phyloP scores from a whole-genome alignment of 2,329 filamentous ascomycete genomes.

The Epichloe festucae region DNA sequence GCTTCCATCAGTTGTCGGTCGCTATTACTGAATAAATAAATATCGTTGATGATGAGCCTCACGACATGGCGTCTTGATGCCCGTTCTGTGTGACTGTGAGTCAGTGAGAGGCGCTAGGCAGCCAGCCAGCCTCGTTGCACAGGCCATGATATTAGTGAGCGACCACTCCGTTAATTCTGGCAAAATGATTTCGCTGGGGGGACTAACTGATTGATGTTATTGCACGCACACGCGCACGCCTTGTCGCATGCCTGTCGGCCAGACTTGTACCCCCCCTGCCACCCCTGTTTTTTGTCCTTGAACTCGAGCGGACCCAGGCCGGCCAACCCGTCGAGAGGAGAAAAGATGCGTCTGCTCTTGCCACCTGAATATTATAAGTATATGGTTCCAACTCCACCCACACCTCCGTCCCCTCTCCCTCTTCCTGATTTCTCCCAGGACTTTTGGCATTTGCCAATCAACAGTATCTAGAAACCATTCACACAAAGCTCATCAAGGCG shows the following conservation, averaged over 20 bases:
- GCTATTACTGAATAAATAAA: too few species aligned
- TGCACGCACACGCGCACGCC: not conserved
- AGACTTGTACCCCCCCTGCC: conserved; percentile 5
- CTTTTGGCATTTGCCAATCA: conserved; percentile 29
- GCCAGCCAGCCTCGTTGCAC: not conserved
- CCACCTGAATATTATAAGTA: conserved; percentile 7
- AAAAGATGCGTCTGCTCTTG: not conserved
- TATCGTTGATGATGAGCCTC: too few species aligned
- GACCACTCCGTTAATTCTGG: too few species aligned
- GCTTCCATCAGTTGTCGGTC: too few species aligned
- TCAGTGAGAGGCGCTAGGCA: not conserved
- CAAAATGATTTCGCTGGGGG: not conserved
- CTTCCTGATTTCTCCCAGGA: conserved; percentile 13
- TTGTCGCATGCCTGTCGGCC: conserved; percentile 14
- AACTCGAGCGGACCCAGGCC: not conserved
- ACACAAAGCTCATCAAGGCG: conserved; percentile 10
- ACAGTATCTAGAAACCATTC: conserved; percentile 6
- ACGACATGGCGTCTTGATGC: not conserved
- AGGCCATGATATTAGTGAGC: not conserved
- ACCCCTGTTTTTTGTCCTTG: not conserved
- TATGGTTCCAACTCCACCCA: conserved; percentile 21
- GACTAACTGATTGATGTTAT: not conserved
- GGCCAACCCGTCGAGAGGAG: not conserved
- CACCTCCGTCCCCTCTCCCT: conserved; percentile 10
- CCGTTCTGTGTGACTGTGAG: not conserved